Evolutionary conservation across 192 early-diverging fungal genomes (phyloP).

Genomic region (Backusella morwellensis): DNA sequence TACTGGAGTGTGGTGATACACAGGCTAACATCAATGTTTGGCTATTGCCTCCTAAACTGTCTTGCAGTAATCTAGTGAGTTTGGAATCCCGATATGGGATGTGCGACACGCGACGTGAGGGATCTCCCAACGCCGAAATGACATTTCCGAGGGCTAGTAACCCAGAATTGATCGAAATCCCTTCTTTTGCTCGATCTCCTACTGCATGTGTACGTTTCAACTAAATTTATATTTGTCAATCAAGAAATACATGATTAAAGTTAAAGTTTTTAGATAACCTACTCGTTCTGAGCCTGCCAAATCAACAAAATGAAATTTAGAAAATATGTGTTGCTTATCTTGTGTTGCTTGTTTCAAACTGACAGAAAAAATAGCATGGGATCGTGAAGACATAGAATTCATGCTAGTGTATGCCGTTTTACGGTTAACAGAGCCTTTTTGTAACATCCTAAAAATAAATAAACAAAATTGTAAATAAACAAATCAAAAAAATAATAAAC

Average conservation of each 20-base stretch:
- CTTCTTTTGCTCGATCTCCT: conserved; percentile 92
- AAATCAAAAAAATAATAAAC: background rate
- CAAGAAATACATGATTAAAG: background rate
- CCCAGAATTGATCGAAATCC: conserved; percentile 94
- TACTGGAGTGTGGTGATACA: conserved; percentile 76
- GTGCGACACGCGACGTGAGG: conserved; percentile 57
- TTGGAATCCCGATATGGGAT: conserved; percentile 97
- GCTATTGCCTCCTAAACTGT: conserved; percentile 90
- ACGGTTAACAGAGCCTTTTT: conserved; percentile 51
- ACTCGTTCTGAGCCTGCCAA: conserved; percentile 93
- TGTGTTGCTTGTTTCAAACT: conserved; percentile 70
- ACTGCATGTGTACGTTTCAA: conserved; percentile 89
- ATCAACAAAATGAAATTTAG: conserved; percentile 98
- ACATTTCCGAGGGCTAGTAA: conserved; percentile 95
- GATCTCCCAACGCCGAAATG: conserved; percentile 92
- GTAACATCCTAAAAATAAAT: conserved; percentile 40
- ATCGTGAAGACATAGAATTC: conserved; percentile 90
- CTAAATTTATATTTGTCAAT: conserved; percentile 25
- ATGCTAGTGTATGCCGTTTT: conserved; percentile 91
- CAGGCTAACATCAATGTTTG: conserved; percentile 95
- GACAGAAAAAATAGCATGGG: conserved; percentile 95
- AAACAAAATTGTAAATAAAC: conserved; percentile 6
- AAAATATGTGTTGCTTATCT: conserved; percentile 13
- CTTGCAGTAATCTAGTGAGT: conserved; percentile 93
- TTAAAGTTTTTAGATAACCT: conserved; percentile 14